Percentiles rank a stretch among this genome's conserved stretches.
These are phyloP conservation scores for Penicillium corylophilum DNA, from an alignment of 2,329 filamentous ascomycete species.

Conservation along the genomic window DNA sequence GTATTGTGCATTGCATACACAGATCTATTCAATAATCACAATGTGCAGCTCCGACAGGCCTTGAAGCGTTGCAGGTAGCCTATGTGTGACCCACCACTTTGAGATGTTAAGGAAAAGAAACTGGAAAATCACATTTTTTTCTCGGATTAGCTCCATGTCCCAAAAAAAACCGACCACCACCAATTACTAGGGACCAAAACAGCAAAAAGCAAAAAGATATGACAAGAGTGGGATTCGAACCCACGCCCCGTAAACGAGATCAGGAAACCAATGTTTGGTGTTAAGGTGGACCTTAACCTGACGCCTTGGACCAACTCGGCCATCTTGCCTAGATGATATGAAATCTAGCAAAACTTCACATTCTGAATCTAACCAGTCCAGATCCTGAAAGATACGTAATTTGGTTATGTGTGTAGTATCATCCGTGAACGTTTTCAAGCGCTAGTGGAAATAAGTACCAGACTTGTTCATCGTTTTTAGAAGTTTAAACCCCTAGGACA, in stretches of 20 bases:
- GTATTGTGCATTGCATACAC: background rate
- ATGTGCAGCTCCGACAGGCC: background rate
- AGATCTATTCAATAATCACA: background rate
- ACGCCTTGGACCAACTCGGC: constrained; percentile 35
- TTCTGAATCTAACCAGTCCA: background rate
- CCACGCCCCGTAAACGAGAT: constrained; percentile 21
- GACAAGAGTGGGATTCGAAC: constrained; percentile 25
- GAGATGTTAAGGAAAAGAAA: background rate
- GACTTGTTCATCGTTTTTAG: too few species aligned
- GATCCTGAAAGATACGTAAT: too few species aligned
- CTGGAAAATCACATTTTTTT: background rate
- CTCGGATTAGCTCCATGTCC: too few species aligned
- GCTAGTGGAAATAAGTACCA: too few species aligned
- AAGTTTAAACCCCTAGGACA: too few species aligned
- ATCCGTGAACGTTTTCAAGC: too few species aligned
- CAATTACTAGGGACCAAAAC: background rate
- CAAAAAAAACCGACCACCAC: too few species aligned
- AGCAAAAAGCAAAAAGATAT: constrained; percentile 3
- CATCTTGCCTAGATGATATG: constrained; percentile 26
- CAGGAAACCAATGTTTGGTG: constrained; percentile 16
- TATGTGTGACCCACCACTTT: background rate
- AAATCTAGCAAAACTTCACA: fast-evolving
- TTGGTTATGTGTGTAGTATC: too few species aligned
- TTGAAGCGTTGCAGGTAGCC: background rate
- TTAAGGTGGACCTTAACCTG: constrained; percentile 34